Base-by-base conservation (phyloP, 208 protist species). In the Vickermania ingenoplastis region DNA sequence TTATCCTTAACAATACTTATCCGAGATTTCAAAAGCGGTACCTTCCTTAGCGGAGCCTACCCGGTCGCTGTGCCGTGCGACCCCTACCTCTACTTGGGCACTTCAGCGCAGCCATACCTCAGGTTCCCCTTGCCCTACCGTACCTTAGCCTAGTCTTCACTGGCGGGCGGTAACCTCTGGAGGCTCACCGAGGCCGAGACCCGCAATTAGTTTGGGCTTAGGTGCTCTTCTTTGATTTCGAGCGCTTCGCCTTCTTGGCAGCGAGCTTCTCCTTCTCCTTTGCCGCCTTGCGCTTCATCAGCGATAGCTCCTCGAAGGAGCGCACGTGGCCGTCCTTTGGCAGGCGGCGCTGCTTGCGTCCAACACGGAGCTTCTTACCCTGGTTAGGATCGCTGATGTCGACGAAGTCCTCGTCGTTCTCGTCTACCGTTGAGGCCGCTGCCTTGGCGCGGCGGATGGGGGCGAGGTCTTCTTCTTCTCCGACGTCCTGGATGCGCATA, bases 381-480 rank as follows among this genome's bases (percentile, higher is more conserved):
- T 91, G 83, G 76, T 95, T 95, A 7, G 89, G 89, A 61, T 95
- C 72, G 63, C 79, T 91, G 53, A 90, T 92, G 53, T 95, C 89
- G 1, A 90, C 81, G 17, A 63, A 64, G 56, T 92, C 85, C 25
- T 66, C 65, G 45, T 91, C 79, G 22, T 63, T 66, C 7, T 79
- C 70, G 31, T 61, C 75, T 2, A 71, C 67, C 28, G 58, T 22
- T 25, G 53, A 53, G 17, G 67, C 72, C 0, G 88, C 84, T 3
- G 77, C 82, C 27, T 77, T 75, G 1, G 85, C 85, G 13, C 83
- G 77, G 45, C 86, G 71, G 23, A 95, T 49, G 22, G 85, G 81
- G 3, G 72, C 85, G 24, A 92, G 60, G 59, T 95, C 89, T 65
- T 95, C 89, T 70, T 92, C 89, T 69, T 95, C 89, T 24, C 89